These are phyloP conservation scores for Aspergillus campestris DNA, from an alignment of 495 filamentous ascomycete species.

Conservation along the genomic window DNA sequence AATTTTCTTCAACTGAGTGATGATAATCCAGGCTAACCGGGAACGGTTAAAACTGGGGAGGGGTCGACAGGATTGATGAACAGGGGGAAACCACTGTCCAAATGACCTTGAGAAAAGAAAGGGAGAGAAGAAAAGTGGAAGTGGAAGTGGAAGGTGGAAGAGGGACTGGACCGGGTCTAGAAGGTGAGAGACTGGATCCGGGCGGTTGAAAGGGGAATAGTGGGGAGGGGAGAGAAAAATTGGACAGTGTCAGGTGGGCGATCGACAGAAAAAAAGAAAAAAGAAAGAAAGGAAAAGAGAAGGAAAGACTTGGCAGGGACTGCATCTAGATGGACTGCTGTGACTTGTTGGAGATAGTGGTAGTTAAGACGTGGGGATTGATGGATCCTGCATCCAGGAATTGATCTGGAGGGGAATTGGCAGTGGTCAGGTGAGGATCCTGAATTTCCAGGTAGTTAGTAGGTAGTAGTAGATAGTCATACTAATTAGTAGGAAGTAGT, in stretches of 20 bases:
- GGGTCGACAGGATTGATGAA: constrained; percentile 1
- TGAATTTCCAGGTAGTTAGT: too few relatives aligned
- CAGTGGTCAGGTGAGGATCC: too few relatives aligned
- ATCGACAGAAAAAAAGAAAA: constrained; percentile 35
- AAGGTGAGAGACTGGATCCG: constrained; percentile 6
- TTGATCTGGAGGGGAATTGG: too few relatives aligned
- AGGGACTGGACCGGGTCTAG: constrained; percentile 21
- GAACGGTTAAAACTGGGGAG: not conserved
- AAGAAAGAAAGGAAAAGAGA: constrained; percentile 6
- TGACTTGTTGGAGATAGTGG: too few relatives aligned
- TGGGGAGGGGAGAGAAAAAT: constrained; percentile 20
- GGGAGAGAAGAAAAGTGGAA: not conserved
- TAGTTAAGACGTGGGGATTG: too few relatives aligned
- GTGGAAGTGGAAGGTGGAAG: constrained; percentile 14
- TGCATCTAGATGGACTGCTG: too few relatives aligned
- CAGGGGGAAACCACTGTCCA: not conserved
- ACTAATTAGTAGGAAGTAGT: too few relatives aligned
- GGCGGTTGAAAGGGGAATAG: constrained; percentile 3
- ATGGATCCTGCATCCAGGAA: too few relatives aligned
- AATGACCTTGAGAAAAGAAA: constrained; percentile 6
- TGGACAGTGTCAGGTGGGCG: constrained; percentile 34
- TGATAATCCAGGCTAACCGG: not conserved
- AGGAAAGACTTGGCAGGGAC: not conserved
- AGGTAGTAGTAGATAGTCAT: too few relatives aligned
- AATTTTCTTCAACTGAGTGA: not conserved